A percentile compares a stretch with the other conserved stretches of the same genome.
These are phyloP conservation scores for Arachnopeziza araneosa DNA, from an alignment of 2,329 filamentous ascomycete species.

Conservation along the genomic window DNA sequence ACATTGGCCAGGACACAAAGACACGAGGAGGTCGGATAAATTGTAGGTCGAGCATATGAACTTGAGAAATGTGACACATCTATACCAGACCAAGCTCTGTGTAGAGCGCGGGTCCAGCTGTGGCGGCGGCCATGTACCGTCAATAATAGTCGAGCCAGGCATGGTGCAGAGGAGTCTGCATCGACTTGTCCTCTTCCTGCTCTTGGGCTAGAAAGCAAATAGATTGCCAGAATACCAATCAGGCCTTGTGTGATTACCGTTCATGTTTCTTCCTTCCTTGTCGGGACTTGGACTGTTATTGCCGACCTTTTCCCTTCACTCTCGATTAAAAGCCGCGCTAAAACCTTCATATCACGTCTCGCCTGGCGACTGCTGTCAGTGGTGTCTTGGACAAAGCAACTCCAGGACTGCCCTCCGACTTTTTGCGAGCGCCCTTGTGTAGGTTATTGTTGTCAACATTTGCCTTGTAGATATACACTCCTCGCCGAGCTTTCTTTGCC, in stretches of 20 bases:
- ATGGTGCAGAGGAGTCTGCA: neutral
- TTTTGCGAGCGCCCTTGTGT: neutral
- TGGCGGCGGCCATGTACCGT: neutral
- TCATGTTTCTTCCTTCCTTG: neutral
- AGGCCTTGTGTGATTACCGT: too few relatives aligned
- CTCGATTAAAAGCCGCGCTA: neutral
- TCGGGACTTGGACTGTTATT: neutral
- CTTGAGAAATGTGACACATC: neutral
- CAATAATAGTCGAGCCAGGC: neutral
- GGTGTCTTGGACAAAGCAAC: constrained; percentile 2
- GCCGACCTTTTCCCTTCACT: neutral
- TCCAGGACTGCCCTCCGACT: neutral
- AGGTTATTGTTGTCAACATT: neutral
- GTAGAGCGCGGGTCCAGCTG: too few relatives aligned
- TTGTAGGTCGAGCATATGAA: neutral
- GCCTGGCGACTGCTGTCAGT: neutral
- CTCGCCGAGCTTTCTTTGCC: neutral
- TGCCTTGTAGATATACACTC: neutral
- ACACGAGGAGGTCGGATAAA: neutral
- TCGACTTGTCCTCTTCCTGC: too few relatives aligned
- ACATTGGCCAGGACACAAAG: constrained; percentile 12
- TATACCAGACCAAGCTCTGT: neutral
- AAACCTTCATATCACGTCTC: neutral
- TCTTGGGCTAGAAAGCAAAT: too few relatives aligned
- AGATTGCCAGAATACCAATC: too few relatives aligned